Percentiles rank a stretch among this genome's conserved stretches.
Evolutionary conservation across 257 asterid species (phyloP).

Genomic region (Anisodus tanguticus): DNA sequence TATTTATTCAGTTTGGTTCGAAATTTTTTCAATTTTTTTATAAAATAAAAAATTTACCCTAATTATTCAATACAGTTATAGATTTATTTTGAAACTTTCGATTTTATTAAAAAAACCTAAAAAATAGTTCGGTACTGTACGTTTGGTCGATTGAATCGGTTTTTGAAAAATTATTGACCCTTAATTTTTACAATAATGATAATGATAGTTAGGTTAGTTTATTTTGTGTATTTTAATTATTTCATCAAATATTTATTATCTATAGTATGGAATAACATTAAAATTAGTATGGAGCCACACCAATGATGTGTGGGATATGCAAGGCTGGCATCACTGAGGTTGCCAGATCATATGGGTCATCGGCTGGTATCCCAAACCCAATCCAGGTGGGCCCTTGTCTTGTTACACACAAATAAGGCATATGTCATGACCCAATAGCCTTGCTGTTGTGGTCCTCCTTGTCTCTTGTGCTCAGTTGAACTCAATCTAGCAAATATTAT

Average conservation of each 20-base stretch:
- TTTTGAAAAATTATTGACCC: no score
- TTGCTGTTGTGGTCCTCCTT: conserved; percentile 51
- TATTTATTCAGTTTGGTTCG: no score
- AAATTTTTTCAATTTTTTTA: no score
- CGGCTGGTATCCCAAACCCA: conserved; percentile 41
- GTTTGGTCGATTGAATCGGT: no score
- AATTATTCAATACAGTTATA: no score
- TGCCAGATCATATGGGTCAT: conserved; percentile 72
- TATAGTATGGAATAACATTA: conserved; percentile 42
- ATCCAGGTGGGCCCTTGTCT: conserved; percentile 4
- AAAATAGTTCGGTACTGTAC: no score
- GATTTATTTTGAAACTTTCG: no score
- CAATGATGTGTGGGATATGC: conserved; percentile 75
- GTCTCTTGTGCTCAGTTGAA: conserved; percentile 48
- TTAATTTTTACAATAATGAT: no score
- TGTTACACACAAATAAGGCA: neutral
- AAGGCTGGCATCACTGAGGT: conserved; percentile 86
- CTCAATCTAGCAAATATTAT: conserved; percentile 25
- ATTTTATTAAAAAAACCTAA: no score
- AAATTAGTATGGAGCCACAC: conserved; percentile 50
- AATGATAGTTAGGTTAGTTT: neutral
- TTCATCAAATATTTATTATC: neutral
- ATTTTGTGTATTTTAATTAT: neutral
- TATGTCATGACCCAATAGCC: conserved; percentile 17
- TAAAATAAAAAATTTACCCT: no score